Percentiles rank a stretch among this genome's conserved stretches.
Conservation (phyloP, 1,284 basidiomycete genomes). For the Sporisorium exsertum region DNA sequence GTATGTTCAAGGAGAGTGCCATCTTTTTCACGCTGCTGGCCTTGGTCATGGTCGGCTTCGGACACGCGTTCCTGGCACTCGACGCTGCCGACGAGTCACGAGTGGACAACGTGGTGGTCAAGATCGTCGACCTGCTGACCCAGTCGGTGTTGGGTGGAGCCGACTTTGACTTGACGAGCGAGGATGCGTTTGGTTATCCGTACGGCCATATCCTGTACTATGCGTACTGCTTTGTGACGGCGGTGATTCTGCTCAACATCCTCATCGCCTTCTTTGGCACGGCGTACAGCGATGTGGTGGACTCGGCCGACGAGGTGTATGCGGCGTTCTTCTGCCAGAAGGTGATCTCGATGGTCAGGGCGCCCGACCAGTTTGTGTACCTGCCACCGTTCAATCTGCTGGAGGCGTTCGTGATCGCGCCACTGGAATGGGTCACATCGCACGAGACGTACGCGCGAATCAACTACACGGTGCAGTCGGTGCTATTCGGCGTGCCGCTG, state of each 20-base stretch:
- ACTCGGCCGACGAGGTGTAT: slow-evolving; percentile 51
- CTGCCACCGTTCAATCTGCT: slow-evolving; percentile 80
- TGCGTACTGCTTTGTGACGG: slow-evolving; percentile 53
- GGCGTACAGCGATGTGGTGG: slow-evolving; percentile 64
- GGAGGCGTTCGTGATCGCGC: slow-evolving; percentile 82
- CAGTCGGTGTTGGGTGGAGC: slow-evolving; percentile 78
- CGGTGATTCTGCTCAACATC: slow-evolving; percentile 72
- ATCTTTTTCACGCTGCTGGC: slow-evolving; percentile 74
- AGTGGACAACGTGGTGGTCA: slow-evolving; percentile 71
- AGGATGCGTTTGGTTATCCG: slow-evolving; percentile 57
- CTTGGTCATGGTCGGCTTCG: slow-evolving; percentile 84
- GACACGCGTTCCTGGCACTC: slow-evolving; percentile 85
- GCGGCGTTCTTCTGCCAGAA: slow-evolving; percentile 55
- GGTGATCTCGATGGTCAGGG: slow-evolving; percentile 73
- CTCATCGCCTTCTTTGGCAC: slow-evolving; percentile 83
- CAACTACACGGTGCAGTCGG: slow-evolving; percentile 50
- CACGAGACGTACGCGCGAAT: slow-evolving; percentile 49
- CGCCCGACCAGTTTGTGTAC: slow-evolving; percentile 76
- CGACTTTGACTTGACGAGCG: slow-evolving; percentile 51
- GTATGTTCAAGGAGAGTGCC: slow-evolving; percentile 91
- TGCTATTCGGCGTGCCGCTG: slow-evolving; percentile 52
- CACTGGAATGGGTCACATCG: slow-evolving; percentile 79
- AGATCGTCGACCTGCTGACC: slow-evolving; percentile 81
- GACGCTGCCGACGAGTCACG: slow-evolving; percentile 87
- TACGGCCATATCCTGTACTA: slow-evolving; percentile 84